These are phyloP conservation scores for Cladosporium austrohemisphaericum DNA, from an alignment of 2,329 filamentous ascomycete genomes.

Conservation along the genomic window DNA sequence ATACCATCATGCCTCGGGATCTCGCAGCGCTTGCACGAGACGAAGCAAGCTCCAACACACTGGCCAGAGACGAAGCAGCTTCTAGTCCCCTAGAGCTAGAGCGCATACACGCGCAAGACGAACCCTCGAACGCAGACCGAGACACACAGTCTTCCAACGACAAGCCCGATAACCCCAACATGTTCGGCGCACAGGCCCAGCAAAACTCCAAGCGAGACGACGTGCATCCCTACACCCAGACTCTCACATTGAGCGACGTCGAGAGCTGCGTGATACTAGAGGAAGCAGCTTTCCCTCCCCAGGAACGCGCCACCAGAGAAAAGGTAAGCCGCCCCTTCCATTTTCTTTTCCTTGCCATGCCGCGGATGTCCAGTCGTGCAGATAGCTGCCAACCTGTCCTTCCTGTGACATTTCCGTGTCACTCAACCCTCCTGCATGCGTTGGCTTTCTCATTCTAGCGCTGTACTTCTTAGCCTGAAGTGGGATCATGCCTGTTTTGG, in stretches of 20 bases:
- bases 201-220: slow-evolving; percentile 43
- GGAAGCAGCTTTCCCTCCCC: slow-evolving; percentile 54
- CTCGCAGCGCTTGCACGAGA: slow-evolving; percentile 31
- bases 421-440: slow-evolving; percentile 27
- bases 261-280: slow-evolving; percentile 60
- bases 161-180: not conserved
- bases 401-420: slow-evolving; percentile 24
- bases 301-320: slow-evolving; percentile 55
- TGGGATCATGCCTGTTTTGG: slow-evolving; percentile 3
- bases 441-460: slow-evolving; percentile 20
- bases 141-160: too few relatives aligned
- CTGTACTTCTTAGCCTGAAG: slow-evolving; percentile 4
- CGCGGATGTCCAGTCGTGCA: not conserved
- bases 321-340: slow-evolving; percentile 50
- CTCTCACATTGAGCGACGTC: slow-evolving; percentile 64
- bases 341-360: not conserved
- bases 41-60: slow-evolving; percentile 25
- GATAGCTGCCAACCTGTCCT: not conserved
- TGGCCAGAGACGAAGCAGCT: too few relatives aligned
- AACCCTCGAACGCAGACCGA: too few relatives aligned
- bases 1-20: slow-evolving; percentile 43
- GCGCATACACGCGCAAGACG: too few relatives aligned
- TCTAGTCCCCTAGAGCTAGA: too few relatives aligned
- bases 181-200: slow-evolving; percentile 12
- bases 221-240: slow-evolving; percentile 69